These are phyloP conservation scores for Bipolaris gigantea DNA, from an alignment of 2,329 filamentous ascomycete species.

Conservation along the genomic window DNA sequence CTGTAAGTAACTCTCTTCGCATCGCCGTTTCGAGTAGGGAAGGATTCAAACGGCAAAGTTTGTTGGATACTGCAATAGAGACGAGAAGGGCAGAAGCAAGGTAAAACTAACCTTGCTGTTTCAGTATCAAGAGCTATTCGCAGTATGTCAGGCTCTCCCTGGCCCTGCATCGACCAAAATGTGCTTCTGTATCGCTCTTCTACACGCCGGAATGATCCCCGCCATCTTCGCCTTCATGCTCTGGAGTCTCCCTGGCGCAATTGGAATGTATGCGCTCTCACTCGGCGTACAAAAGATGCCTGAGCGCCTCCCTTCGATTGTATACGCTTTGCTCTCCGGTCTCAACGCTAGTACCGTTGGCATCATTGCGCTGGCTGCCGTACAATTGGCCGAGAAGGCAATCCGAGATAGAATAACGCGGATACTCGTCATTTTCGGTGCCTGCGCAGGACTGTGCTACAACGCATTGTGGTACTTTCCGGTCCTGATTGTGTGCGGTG, in stretches of 20 bases:
- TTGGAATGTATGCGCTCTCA: conserved; percentile 70
- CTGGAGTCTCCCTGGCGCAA: conserved; percentile 70
- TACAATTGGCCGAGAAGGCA: conserved; percentile 67
- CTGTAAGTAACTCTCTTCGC: conserved; percentile 47
- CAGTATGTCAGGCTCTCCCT: conserved; percentile 66
- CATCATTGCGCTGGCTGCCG: conserved; percentile 69
- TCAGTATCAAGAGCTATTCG: conserved; percentile 73
- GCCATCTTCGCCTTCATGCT: conserved; percentile 64
- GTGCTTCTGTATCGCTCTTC: conserved; percentile 67
- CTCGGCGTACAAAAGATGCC: conserved; percentile 65
- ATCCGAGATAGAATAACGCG: conserved; percentile 67
- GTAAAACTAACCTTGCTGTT: not conserved
- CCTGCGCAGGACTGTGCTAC: conserved; percentile 67
- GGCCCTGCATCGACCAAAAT: conserved; percentile 73
- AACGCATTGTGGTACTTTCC: conserved; percentile 78
- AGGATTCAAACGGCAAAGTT: not conserved
- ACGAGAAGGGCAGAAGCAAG: not conserved
- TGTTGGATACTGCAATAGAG: not conserved
- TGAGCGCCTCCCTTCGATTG: conserved; percentile 61
- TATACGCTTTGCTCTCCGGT: conserved; percentile 70
- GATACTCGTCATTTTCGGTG: conserved; percentile 65
- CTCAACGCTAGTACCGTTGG: conserved; percentile 74
- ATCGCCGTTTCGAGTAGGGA: not conserved
- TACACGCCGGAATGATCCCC: conserved; percentile 62
- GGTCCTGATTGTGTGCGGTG: conserved; percentile 60